Evolutionary conservation across 768 basidiomycete species (phyloP).

Genomic region (Solioccasus polychromus): DNA sequence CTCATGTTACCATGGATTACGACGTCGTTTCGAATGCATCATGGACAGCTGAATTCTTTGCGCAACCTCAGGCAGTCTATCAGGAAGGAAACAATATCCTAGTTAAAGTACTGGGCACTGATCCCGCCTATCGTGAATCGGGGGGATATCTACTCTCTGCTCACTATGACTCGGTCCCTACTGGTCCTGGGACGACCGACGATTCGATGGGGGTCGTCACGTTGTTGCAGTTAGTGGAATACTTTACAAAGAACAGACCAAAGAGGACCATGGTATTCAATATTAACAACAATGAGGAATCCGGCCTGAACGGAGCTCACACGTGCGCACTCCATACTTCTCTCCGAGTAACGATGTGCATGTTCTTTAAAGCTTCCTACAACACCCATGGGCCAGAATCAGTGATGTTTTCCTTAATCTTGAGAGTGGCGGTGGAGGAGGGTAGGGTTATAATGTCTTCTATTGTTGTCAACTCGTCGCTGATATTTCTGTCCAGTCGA

Average conservation of each 20-base stretch:
- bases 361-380: conserved; percentile 48
- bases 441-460: conserved; percentile 40
- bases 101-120: conserved; percentile 58
- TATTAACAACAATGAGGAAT: conserved; percentile 85
- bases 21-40: conserved; percentile 51
- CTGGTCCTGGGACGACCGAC: conserved; percentile 72
- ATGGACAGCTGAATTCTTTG: conserved; percentile 33
- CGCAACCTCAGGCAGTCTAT: conserved; percentile 36
- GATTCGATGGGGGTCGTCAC: conserved; percentile 73
- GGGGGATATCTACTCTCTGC: conserved; percentile 71
- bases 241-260: conserved; percentile 48
- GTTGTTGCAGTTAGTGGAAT: conserved; percentile 60
- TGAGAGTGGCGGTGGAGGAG: conserved; percentile 78
- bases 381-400: conserved; percentile 72
- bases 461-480: neutral
- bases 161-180: conserved; percentile 80
- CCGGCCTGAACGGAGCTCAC: conserved; percentile 70
- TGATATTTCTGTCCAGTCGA: conserved; percentile 42
- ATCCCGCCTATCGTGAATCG: conserved; percentile 28
- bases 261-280: conserved; percentile 72
- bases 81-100: conserved; percentile 70
- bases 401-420: conserved; percentile 73
- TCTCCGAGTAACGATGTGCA: neutral
- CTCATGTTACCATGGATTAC: conserved; percentile 49
- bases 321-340: conserved; percentile 39